These are phyloP conservation scores for Lactarius vividus DNA, from an alignment of 768 basidiomycete genomes.

Conservation along the genomic window DNA sequence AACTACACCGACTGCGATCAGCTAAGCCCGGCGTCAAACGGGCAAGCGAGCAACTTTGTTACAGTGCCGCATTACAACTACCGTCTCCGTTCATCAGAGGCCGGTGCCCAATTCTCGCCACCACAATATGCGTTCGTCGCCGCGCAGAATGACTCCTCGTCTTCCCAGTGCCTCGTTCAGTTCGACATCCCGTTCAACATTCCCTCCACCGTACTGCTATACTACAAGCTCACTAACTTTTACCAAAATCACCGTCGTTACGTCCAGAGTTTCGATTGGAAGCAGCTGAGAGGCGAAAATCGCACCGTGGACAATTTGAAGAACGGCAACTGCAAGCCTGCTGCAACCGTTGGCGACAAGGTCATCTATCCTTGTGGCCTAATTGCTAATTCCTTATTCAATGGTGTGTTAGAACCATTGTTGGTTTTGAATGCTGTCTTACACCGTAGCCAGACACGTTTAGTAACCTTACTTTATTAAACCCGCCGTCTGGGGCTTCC, in stretches of 20 bases:
- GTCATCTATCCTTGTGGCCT: conserved; percentile 93
- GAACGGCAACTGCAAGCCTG: conserved; percentile 83
- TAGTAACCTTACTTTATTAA: conserved; percentile 56
- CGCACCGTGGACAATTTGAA: conserved; percentile 51
- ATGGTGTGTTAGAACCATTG: conserved; percentile 52
- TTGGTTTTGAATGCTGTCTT: not conserved
- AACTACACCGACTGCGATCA: conserved; percentile 94
- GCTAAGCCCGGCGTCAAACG: conserved; percentile 39
- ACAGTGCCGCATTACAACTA: conserved; percentile 68
- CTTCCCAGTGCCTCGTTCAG: conserved; percentile 68
- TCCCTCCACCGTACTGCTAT: conserved; percentile 73
- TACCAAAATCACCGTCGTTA: conserved; percentile 99
- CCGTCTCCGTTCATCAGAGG: conserved; percentile 59
- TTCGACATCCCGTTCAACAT: conserved; percentile 84
- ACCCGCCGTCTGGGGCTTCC: conserved; percentile 44
- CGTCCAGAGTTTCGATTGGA: conserved; percentile 82
- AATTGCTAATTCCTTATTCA: conserved; percentile 96
- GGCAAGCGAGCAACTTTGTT: conserved; percentile 44
- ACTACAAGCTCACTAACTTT: conserved; percentile 96
- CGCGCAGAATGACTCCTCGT: conserved; percentile 40
- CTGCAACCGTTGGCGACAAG: conserved; percentile 51
- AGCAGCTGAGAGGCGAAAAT: conserved; percentile 78
- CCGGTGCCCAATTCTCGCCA: conserved; percentile 42
- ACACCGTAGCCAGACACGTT: conserved; percentile 64
- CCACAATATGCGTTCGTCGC: conserved; percentile 78